Evolutionary conservation across 176 grass and related monocot species (phyloP).

Genomic region (Phyllostachys edulis): DNA sequence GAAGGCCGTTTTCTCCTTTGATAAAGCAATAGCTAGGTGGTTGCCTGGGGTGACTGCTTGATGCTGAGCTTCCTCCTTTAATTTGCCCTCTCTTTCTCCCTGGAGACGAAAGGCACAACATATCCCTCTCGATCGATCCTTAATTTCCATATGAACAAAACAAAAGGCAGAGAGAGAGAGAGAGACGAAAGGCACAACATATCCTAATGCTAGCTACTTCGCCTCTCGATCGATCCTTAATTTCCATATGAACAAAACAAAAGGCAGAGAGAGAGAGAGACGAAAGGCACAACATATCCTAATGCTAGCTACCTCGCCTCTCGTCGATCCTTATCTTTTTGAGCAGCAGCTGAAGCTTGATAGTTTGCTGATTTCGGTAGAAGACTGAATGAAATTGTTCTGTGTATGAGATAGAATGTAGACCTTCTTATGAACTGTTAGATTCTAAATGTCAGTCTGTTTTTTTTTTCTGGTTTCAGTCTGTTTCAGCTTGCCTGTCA

Average conservation of each 20-base stretch:
- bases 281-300: no score
- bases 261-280: background rate
- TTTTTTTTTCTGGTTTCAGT: no score
- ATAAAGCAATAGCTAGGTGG: constrained; percentile 13
- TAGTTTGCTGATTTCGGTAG: no score
- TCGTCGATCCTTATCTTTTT: no score
- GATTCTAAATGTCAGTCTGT: no score
- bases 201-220: background rate
- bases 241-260: background rate
- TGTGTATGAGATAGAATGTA: no score
- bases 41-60: background rate
- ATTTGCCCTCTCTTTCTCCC: background rate
- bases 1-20: constrained; percentile 46
- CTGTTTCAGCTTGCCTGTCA: no score
- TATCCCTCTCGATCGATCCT: background rate
- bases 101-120: constrained; percentile 25
- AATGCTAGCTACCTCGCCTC: no score
- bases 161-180: background rate
- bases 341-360: no score
- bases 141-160: background rate
- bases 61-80: background rate
- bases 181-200: background rate
- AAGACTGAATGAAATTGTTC: no score
- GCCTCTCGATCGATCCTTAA: background rate
- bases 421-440: no score